Evolutionary conservation across 805 yeast species (phyloP).

Genomic region (Scheffersomyces stipitis): DNA sequence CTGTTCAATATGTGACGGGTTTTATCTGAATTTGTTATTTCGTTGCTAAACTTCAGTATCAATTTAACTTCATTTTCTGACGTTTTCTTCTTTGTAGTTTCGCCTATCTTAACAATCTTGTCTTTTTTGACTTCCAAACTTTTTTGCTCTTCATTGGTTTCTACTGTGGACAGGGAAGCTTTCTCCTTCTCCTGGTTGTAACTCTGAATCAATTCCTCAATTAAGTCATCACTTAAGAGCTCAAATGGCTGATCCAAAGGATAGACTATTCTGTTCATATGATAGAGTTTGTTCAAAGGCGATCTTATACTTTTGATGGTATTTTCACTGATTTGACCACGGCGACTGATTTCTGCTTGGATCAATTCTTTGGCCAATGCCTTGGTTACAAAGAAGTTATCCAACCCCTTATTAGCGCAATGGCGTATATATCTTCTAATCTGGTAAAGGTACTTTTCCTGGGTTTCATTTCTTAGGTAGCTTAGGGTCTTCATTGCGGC

Average conservation of each 20-base stretch:
- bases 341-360: conserved; percentile 1
- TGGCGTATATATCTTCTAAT: conserved; percentile 4
- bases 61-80: not conserved
- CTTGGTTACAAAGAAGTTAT: conserved; percentile 4
- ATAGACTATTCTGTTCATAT: conserved; percentile 4
- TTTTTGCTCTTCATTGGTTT: not conserved
- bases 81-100: not conserved
- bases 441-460: conserved; percentile 5
- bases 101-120: not conserved
- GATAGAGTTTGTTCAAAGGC: conserved; percentile 3
- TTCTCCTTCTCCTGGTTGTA: not conserved
- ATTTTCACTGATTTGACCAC: conserved; percentile 5
- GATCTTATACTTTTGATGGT: conserved; percentile 5
- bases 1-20: conserved; percentile 1
- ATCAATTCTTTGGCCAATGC: conserved; percentile 3
- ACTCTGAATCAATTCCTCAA: not conserved
- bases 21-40: not conserved
- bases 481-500: not conserved
- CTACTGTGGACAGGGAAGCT: not conserved
- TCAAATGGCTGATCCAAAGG: not conserved
- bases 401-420: conserved; percentile 2
- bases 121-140: not conserved
- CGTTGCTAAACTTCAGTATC: not conserved
- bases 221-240: conserved; percentile 1
- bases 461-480: conserved; percentile 2